Evolutionary conservation across 169 alveolate genomes (phyloP).

Genomic region (Amoebophrya sp.): DNA sequence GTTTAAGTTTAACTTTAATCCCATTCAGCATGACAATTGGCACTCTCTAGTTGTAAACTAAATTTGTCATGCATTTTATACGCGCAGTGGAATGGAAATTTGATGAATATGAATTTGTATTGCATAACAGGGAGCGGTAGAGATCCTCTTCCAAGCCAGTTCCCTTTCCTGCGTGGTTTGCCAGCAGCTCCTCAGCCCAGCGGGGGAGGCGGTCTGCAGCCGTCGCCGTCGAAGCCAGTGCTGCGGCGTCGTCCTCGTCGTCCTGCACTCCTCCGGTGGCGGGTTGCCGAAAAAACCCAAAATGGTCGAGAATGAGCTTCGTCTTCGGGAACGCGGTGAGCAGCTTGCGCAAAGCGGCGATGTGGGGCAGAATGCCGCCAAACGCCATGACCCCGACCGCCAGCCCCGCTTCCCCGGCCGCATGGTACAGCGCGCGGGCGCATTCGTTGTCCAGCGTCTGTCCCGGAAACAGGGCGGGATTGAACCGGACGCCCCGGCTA

Average conservation of each 20-base stretch:
- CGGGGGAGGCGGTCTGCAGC: too few species aligned
- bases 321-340: background rate
- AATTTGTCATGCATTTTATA: background rate
- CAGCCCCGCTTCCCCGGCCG: background rate
- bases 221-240: too few species aligned
- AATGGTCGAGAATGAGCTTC: background rate
- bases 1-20: too few species aligned
- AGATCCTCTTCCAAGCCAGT: background rate
- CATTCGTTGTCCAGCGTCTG: background rate
- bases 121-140: background rate
- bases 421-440: background rate
- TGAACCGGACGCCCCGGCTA: background rate
- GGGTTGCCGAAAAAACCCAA: background rate
- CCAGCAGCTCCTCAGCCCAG: background rate
- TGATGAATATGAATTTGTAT: background rate
- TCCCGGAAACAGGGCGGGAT: background rate
- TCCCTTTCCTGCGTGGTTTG: background rate
- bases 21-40: too few species aligned
- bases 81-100: background rate
- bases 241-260: background rate
- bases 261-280: background rate
- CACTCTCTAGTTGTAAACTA: background rate
- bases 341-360: background rate
- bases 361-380: background rate
- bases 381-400: slow-evolving; percentile 11